phyloP scores from a whole-genome alignment of 805 yeast species.

The Debaryomyces maramus region DNA sequence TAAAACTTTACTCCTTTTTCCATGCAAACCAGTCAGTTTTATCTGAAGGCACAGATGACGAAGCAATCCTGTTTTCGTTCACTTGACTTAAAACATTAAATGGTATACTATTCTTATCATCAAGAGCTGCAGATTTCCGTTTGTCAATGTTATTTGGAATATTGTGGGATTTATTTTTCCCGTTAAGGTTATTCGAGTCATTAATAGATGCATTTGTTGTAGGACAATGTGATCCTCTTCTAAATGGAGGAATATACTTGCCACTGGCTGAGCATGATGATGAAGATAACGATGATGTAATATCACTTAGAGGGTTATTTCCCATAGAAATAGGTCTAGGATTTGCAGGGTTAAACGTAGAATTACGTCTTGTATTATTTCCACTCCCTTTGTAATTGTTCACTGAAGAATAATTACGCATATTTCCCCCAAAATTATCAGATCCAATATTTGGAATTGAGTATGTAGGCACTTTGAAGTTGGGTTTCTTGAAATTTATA shows the following conservation, averaged over 20 bases:
- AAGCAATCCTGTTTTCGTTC: slow-evolving; percentile 8
- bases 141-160: background rate
- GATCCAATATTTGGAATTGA: slow-evolving; percentile 4
- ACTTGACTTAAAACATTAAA: background rate
- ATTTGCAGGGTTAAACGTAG: background rate
- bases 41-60: slow-evolving; percentile 24
- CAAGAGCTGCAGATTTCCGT: background rate
- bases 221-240: slow-evolving; percentile 48
- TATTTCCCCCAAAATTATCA: background rate
- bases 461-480: slow-evolving; percentile 13
- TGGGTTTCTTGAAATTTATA: slow-evolving; percentile 15
- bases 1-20: slow-evolving; percentile 29
- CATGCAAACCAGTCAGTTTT: slow-evolving; percentile 25
- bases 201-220: background rate
- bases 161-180: slow-evolving; percentile 1
- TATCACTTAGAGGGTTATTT: slow-evolving; percentile 5
- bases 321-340: slow-evolving; percentile 6
- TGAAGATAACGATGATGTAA: slow-evolving; percentile 10
- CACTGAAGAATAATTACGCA: background rate
- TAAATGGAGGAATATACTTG: slow-evolving; percentile 71
- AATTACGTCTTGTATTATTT: slow-evolving; percentile 11
- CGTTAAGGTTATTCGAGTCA: background rate
- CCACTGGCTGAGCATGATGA: slow-evolving; percentile 36
- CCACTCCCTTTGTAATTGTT: background rate
- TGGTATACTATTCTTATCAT: background rate